phyloP scores from a whole-genome alignment of 2,329 filamentous ascomycete species.

The Penicillium concentricum region DNA sequence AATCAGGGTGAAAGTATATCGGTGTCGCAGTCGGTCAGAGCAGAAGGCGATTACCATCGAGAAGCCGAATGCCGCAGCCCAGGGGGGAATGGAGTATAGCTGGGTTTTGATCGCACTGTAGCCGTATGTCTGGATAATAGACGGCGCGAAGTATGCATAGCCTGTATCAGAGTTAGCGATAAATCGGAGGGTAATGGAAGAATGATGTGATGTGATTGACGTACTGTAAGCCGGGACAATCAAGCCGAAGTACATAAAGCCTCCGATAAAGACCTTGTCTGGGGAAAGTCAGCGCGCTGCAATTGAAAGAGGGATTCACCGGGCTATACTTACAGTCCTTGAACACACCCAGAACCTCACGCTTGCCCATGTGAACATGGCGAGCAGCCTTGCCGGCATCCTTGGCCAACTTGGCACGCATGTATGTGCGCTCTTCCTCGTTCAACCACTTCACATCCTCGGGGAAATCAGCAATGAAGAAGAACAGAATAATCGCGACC shows the following conservation, averaged over 20 bases:
- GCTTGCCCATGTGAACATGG: slow-evolving; percentile 59
- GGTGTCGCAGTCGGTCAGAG: slow-evolving; percentile 71
- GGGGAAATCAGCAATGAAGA: slow-evolving; percentile 71
- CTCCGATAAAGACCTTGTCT: slow-evolving; percentile 68
- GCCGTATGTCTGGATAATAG: slow-evolving; percentile 67
- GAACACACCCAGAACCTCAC: slow-evolving; percentile 63
- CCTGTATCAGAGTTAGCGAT: slow-evolving; percentile 27
- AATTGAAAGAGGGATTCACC: neutral
- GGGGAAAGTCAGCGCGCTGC: slow-evolving; percentile 14
- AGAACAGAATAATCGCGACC: slow-evolving; percentile 59
- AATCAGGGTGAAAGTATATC: slow-evolving; percentile 69
- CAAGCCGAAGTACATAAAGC: slow-evolving; percentile 78
- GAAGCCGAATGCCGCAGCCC: slow-evolving; percentile 73
- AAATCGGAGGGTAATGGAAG: neutral
- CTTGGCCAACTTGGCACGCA: slow-evolving; percentile 64
- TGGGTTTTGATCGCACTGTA: slow-evolving; percentile 57
- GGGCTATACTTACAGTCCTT: slow-evolving; percentile 56
- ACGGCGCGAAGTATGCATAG: slow-evolving; percentile 74
- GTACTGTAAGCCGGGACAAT: slow-evolving; percentile 71
- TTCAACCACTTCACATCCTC: slow-evolving; percentile 72
- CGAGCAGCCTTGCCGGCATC: slow-evolving; percentile 68
- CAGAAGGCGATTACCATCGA: slow-evolving; percentile 71
- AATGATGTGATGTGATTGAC: neutral
- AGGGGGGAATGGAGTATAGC: slow-evolving; percentile 55
- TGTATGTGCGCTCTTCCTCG: slow-evolving; percentile 65